A percentile compares a stretch with the other conserved stretches of the same genome.
These are phyloP conservation scores for Trichaptum fuscoviolaceum DNA, from an alignment of 768 basidiomycete genomes.

Conservation along the genomic window DNA sequence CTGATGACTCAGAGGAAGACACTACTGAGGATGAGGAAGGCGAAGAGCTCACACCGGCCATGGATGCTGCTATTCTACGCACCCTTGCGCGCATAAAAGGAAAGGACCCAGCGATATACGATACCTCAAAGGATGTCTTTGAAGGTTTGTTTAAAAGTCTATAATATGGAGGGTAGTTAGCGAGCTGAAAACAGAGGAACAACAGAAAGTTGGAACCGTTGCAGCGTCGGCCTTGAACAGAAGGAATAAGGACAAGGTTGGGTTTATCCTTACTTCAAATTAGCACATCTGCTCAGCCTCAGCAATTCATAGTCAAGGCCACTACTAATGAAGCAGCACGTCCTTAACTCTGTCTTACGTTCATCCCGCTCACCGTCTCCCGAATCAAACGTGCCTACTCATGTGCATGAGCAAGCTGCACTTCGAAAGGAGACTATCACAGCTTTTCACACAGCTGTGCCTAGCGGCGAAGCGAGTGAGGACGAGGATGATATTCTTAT, in stretches of 20 bases:
- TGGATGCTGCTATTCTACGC: constrained; percentile 91
- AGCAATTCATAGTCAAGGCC: constrained; percentile 51
- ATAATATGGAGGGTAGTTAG: constrained; percentile 1
- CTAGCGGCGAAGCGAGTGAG: constrained; percentile 19
- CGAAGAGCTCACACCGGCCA: constrained; percentile 86
- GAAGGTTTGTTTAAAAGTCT: constrained; percentile 49
- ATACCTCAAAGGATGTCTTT: constrained; percentile 63
- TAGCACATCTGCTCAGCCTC: neutral
- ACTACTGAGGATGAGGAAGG: constrained; percentile 93
- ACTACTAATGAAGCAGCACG: constrained; percentile 68
- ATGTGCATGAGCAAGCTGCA: constrained; percentile 69
- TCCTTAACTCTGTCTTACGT: constrained; percentile 56
- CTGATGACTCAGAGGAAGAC: constrained; percentile 66
- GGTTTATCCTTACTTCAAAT: constrained; percentile 6
- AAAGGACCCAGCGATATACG: constrained; percentile 83
- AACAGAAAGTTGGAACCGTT: constrained; percentile 38
- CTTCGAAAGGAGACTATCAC: constrained; percentile 80
- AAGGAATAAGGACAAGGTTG: constrained; percentile 48
- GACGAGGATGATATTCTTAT: constrained; percentile 50
- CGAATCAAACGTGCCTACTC: constrained; percentile 50
- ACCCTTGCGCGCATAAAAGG: constrained; percentile 81
- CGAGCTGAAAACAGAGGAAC: constrained; percentile 50
- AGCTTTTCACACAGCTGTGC: constrained; percentile 60
- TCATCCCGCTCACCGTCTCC: constrained; percentile 55
- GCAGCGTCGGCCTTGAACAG: constrained; percentile 18